Evolutionary conservation across 257 asterid species (phyloP), one percentile per base, ranked within the genome.

Genomic region (Solanum neorickii): DNA sequence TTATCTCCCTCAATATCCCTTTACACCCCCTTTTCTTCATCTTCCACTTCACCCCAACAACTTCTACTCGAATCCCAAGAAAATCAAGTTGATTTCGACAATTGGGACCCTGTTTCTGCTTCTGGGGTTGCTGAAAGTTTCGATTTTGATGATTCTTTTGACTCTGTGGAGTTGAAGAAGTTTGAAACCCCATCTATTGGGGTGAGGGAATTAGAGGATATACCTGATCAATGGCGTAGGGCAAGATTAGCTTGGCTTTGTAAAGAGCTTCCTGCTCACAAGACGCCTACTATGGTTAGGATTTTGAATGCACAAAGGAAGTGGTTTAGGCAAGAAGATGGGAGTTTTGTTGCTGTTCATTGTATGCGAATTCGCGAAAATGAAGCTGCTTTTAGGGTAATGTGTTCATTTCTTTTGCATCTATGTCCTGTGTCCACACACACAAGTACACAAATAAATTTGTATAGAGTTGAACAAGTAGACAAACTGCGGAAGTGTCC

Each of bases 171-270:
- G 87, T 47, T 89, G 52, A 74, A 74, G 31, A 74, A 74, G 82
- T 74, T 92, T 25, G 93, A 89, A 66, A 92, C 98, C 39, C 96
- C 95, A 62, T 84, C 86, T 25, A 92, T 95, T 88, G 97, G 93
- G 87, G 95, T 97, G 68, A 92, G 82, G 89, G 94, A 93, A 92
- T 93, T 97, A 46, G 98, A 95, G 9, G 99, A 95, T 78, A 93
- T 97, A 14, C 99, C 99, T 47, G 99, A 95, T 59, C 95, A 94
- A 92, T 97, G 99, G 99, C 94, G 98, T 88, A 92, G 99, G 88
- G 87, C 99, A 78, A 95, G 90, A 90, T 88, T 97, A 92, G 99
- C 98, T 86, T 95, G 99, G 99, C 96, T 97, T 39, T 97, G 99
- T 93, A 97, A 97, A 91, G 98, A 94, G 89, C 96, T 97, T 66